Base-by-base conservation (phyloP, 106 monocot genomes). In the Acanthochlamys bracteata region DNA sequence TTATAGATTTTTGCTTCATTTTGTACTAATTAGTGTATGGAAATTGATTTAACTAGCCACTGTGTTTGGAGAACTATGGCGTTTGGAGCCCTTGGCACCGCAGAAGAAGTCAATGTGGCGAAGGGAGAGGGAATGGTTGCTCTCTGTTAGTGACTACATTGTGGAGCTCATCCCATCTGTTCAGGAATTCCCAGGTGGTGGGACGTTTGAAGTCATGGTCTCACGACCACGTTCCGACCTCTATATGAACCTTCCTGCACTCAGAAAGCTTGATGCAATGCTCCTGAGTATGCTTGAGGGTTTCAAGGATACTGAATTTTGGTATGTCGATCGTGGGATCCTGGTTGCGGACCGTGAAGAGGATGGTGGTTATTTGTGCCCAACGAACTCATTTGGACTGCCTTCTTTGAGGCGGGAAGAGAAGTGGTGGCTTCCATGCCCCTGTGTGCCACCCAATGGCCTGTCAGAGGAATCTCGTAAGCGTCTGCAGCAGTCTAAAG, bases 401-500 rank as follows among this genome's bases (percentile, higher is more conserved):
- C 74, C 76, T 0, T 85, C 84, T 0, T 55, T 83, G 56, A 76
- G 96, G 71, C 85, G 91, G 72, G 96, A 96, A 42, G 96, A 96
- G 63, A 96, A 96, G 60, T 96, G 96, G 96, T 96, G 96, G 96
- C 79, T 96, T 10, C 96, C 96, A 0, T 88, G 78, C 70, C 96
- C 96, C 9, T 24, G 88, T 17, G 88, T 96, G 21, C 84, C 88
- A 1, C 74, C 86, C 3, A 83, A 78, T 61, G 96, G 91, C 1
- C 42, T 91, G 41, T 82, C 84, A 0, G 88, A 85, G 71, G 84
- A 78, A 11, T 54, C 73, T 4, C 82, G 88, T 76, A 90, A 81
- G 64, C 77, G 68, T 53, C 40, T 96, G 71, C 85, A 96, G 65
- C 84, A 91, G 16, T 80, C 78, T 47, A 82, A 85, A 65, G 96